Evolutionary conservation across 148 eudicot genomes (phyloP), one percentile per base, ranked within the genome.

Genomic region (Cornus florida): DNA sequence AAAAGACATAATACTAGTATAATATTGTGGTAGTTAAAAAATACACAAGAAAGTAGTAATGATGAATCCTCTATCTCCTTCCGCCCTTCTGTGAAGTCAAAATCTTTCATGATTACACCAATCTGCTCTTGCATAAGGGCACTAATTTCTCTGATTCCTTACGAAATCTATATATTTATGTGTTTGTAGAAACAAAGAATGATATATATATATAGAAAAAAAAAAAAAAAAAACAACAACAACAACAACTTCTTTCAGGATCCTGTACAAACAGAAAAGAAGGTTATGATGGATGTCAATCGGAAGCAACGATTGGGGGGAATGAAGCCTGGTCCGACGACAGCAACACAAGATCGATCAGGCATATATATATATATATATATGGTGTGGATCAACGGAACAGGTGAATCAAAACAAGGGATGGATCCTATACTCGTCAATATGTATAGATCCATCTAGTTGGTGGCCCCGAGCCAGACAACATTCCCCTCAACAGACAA

Each of bases 281-380:
- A 10, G 64, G n/a, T 57, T 0, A 4, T 1, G 19, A 57, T 13
- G 64, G 20, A 4, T 35, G 38, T 35, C 20, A 57, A 0, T 10
- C 13, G 82, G 84, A 81, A 84, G 84, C 86, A 75, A 67, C 48
- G 77, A 83, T 82, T 85, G 88, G 83, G 90, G 86, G 90, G 90
- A 88, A 88, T 86, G 90, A 88, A 88, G 90, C 90, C 90, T 88
- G 90, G 90, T 88, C 90, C 90, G 90, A 88, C 80, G 72, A 67
- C 88, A 77, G 81, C 64, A 83, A 80, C 79, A 38, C 20, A 39
- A 6, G 80, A 79, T 71, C 71, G 48, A 74, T 68, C 4, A 32
- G 1, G 28, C 11, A 28, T 0, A 28, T 28, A 28, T 28, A 28
- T 28, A 28, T 28, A 28, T 28, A 35, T 2, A 35, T 35, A 35